Evolutionary conservation across 805 yeast species (phyloP), one percentile per base, ranked within the genome.

Genomic region (Saccharomyces jurei): DNA sequence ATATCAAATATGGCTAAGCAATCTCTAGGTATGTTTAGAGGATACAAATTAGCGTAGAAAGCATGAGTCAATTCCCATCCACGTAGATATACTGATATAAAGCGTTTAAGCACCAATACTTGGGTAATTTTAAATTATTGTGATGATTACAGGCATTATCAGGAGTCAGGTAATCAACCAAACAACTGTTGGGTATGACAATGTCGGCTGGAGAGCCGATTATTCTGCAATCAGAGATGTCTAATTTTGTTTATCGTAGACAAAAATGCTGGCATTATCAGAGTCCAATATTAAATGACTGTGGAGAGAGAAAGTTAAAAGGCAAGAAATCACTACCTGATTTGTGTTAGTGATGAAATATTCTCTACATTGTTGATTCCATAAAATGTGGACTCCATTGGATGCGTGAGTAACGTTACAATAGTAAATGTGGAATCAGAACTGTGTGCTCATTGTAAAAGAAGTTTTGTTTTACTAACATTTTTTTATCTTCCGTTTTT

Each of bases 1-100:
- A 36, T 36, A 36, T 36, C 44, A 53, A 62, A 50, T 69, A 74
- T 74, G 77, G 77, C 77, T 72, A 74, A 73, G 68, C 77, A 74
- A 73, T 74, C 77, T 64, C 71, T 73, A 70, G 75, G 75, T 72
- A 71, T 68, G 76, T 71, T 52, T 13, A 41, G 26, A 36, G 13
- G 44, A 36, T 36, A 36, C 13, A 17, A 36, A 17, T 6, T 17
- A 17, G 22, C 13, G 25, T 32, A 28, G 6, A 41, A 25, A 9
- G 29, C 29, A 27, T 22, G 29, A 46, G 22, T 21, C 11, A 46
- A 14, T 46, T 30, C 25, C 26, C 41, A 26, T 26, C 46, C 36
- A 31, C 41, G 11, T 14, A 11, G 14, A 11, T 14, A 50, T 22
- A n/a, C 11, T 21, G 13, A 14, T 17, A 17, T 21, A 6, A 36